A percentile compares a stretch with the other conserved stretches of the same genome.
phyloP scores from a whole-genome alignment of 2,329 filamentous ascomycete genomes.

The Alternaria sp. region DNA sequence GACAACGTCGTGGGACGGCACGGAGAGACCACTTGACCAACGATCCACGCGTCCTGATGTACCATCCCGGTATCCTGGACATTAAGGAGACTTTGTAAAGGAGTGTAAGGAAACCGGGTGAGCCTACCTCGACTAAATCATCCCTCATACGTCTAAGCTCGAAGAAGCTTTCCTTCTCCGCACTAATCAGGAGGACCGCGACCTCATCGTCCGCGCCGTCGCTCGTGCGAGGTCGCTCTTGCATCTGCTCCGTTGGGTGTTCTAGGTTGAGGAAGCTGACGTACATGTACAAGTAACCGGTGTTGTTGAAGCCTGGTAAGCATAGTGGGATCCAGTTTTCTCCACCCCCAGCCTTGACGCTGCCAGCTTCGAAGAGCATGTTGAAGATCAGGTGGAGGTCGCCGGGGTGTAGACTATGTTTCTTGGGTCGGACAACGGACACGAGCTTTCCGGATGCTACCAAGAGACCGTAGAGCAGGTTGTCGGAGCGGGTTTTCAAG shows the following conservation, averaged over 20 bases:
- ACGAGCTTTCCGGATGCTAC: conserved; percentile 93
- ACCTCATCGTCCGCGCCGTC: conserved; percentile 70
- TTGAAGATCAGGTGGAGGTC: conserved; percentile 98
- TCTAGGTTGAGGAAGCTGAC: conserved; percentile 87
- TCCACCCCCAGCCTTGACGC: conserved; percentile 89
- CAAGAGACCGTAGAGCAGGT: conserved; percentile 89
- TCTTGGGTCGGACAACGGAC: conserved; percentile 91
- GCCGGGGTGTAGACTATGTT: conserved; percentile 93
- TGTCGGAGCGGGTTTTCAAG: conserved; percentile 77
- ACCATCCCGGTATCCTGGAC: not conserved
- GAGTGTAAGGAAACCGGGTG: conserved; percentile 5
- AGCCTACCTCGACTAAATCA: conserved; percentile 63
- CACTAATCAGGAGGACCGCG: conserved; percentile 91
- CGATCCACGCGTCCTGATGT: conserved; percentile 1
- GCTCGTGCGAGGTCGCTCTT: conserved; percentile 49
- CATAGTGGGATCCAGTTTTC: conserved; percentile 99
- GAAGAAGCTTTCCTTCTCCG: conserved; percentile 93
- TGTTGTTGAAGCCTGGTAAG: conserved; percentile 95
- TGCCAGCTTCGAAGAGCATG: conserved; percentile 96
- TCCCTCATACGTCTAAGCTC: conserved; percentile 78
- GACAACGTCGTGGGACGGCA: not conserved
- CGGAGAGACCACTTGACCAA: conserved; percentile 3
- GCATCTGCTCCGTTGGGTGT: conserved; percentile 55
- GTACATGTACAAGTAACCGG: conserved; percentile 98
- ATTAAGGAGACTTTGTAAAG: conserved; percentile 27